These are phyloP conservation scores for Linum lewisii DNA, from an alignment of 345 rosid species.

Conservation along the genomic window DNA sequence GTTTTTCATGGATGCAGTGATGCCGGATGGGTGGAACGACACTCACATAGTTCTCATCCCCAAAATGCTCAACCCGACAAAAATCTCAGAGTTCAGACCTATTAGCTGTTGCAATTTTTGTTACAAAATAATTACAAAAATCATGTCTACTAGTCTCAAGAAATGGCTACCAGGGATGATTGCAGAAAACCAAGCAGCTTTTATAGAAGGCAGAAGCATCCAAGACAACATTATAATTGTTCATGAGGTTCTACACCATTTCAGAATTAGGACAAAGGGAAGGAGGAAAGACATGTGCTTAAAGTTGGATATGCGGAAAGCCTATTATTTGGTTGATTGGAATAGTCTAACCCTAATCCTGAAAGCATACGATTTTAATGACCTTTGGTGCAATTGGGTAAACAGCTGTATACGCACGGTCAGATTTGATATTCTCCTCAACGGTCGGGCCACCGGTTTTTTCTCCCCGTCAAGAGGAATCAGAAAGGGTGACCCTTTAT, in stretches of 20 bases:
- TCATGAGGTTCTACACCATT: background rate
- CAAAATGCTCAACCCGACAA: background rate
- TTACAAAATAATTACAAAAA: background rate
- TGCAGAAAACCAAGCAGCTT: too few species aligned
- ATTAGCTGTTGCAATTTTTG: background rate
- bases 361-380: background rate
- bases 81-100: background rate
- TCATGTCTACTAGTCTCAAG: background rate
- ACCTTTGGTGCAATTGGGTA: background rate
- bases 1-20: background rate
- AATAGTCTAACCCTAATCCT: background rate
- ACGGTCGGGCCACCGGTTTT: background rate
- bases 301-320: background rate
- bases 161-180: background rate
- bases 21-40: background rate
- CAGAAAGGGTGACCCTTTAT: background rate
- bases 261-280: too few species aligned
- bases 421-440: background rate
- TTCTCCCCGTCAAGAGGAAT: background rate
- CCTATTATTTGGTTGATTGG: background rate
- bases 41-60: background rate
- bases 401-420: background rate
- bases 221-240: background rate
- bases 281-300: background rate
- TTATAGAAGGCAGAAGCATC: too few species aligned